Percentiles rank a stretch among this genome's conserved stretches.
Evolutionary conservation across 306 rosid genomes (phyloP).

Genomic region (Glycyrrhiza uralensis): DNA sequence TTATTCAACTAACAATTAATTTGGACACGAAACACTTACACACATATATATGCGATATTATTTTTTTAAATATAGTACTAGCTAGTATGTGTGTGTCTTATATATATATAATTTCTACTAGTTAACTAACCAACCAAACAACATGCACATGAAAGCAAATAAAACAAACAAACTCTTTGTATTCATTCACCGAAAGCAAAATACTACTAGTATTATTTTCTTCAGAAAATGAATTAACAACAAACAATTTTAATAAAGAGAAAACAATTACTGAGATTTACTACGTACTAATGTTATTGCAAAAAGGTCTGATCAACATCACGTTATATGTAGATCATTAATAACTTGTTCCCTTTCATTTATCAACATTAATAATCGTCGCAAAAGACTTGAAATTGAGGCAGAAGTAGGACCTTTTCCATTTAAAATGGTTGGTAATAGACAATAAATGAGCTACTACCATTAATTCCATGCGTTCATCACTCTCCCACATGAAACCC

Average conservation of each 20-base stretch:
- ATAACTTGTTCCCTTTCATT: slow-evolving; percentile 28
- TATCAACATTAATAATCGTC: slow-evolving; percentile 30
- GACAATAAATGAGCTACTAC: slow-evolving; percentile 30
- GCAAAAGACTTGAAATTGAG: slow-evolving; percentile 1
- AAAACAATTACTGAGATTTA: background rate
- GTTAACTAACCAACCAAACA: too few species aligned
- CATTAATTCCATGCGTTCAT: slow-evolving; percentile 7
- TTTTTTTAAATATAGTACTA: too few species aligned
- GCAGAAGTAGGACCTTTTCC: slow-evolving; percentile 36
- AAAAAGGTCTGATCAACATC: background rate
- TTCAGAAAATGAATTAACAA: background rate
- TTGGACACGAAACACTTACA: background rate
- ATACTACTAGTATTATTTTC: too few species aligned
- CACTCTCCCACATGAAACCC: slow-evolving; percentile 19
- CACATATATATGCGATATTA: too few species aligned
- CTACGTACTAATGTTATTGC: background rate
- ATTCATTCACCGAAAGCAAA: too few species aligned
- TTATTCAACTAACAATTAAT: background rate
- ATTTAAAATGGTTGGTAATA: slow-evolving; percentile 43
- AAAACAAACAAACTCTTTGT: too few species aligned
- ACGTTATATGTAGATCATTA: slow-evolving; percentile 9
- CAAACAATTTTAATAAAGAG: background rate
- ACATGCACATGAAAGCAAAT: too few species aligned
- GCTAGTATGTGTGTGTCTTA: too few species aligned
- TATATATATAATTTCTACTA: too few species aligned